A percentile compares a stretch with the other conserved stretches of the same genome.
Evolutionary conservation across 2,329 filamentous ascomycete genomes (phyloP).

Genomic region (Pyrenochaeta sp.): DNA sequence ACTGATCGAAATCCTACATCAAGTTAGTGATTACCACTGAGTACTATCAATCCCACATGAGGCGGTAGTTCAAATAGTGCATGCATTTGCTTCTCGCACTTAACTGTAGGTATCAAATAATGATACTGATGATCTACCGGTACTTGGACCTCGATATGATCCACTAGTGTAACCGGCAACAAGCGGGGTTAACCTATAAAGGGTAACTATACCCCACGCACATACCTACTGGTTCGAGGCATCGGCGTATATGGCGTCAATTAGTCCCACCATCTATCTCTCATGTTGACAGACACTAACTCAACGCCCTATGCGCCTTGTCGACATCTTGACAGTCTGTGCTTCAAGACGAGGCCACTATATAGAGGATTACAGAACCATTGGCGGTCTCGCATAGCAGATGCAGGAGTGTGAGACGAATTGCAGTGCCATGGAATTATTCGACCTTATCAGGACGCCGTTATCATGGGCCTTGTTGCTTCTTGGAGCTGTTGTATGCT

Average conservation of each 20-base stretch:
- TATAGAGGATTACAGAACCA: not conserved
- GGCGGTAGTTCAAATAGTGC: not conserved
- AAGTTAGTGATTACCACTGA: too few species aligned
- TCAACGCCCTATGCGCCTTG: slow-evolving; percentile 1
- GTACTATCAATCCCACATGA: not conserved
- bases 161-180: not conserved
- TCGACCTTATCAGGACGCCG: not conserved
- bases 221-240: slow-evolving; percentile 1
- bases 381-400: not conserved
- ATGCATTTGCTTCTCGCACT: not conserved
- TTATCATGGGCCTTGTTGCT: slow-evolving; percentile 1
- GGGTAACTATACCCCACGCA: slow-evolving; percentile 15
- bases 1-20: not conserved
- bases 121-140: not conserved
- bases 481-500: not conserved
- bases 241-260: slow-evolving; percentile 6
- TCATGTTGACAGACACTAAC: not conserved
- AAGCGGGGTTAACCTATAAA: slow-evolving; percentile 17
- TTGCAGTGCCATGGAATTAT: not conserved
- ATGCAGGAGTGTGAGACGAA: not conserved
- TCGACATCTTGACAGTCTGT: not conserved
- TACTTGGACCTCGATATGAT: not conserved
- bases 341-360: not conserved
- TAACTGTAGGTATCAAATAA: not conserved
- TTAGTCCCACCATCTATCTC: not conserved